Base-by-base conservation (phyloP, 2,329 filamentous ascomycete genomes). In the Penicillium occitanis region DNA sequence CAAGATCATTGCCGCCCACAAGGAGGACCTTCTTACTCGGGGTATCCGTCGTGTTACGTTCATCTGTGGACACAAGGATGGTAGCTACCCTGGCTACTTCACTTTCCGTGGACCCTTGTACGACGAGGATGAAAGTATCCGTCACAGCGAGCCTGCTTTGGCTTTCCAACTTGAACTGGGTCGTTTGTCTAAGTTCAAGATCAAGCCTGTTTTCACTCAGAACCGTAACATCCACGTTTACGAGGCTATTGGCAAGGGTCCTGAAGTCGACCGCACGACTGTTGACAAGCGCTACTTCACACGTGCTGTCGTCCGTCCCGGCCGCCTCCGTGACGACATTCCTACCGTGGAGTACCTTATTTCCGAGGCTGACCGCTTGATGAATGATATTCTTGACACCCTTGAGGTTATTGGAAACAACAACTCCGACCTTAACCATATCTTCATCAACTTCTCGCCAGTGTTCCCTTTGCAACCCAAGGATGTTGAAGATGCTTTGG, bases 181-280 rank as follows among this genome's bases (percentile, higher is more conserved):
- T 67, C 91, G 95, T 78, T 87, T 99, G 35, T 91, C 91, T 75
- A 98, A 97, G 83, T 99, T 99, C 87, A 90, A 93, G 83, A 96
- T 98, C 82, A 96, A 93, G 83, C 94, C 95, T 1, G 93, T 99
- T 61, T 99, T 99, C 82, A 98, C 95, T 0, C 93, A 98, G 81
- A 99, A 99, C 85, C 91, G 96, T 76, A 98, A 96, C 81, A 97
- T 99, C 70, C 95, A 99, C 84, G 93, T 99, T 67, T 99, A 98
- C 81, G 93, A 98, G 84, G 95, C 92, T 71, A 84, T 96, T 73
- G 95, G 95, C 76, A 99, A 97, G 85, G 91, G 91, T 60, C 91
- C 93, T 46, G 93, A 97, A 77, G 93, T 91, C 65, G 95, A 99
- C 81, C 65, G 65, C 55, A 82, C 82, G 71, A 77, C 80, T 28